phyloP scores from a whole-genome alignment of 1,139 yeast species.

The Geotrichum cucujoidarum region DNA sequence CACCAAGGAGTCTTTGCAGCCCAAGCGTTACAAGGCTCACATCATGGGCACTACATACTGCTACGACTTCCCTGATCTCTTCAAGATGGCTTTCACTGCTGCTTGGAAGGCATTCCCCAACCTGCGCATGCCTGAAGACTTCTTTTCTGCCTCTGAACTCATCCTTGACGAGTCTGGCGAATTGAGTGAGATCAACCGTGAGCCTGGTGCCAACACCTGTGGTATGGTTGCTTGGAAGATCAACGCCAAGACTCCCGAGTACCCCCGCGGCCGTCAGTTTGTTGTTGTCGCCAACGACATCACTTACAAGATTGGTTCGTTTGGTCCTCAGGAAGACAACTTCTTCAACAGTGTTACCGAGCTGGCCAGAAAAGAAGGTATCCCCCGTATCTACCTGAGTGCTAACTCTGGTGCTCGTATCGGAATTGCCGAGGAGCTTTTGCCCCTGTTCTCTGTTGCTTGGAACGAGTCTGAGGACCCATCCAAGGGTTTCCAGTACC shows the following conservation, averaged over 20 bases:
- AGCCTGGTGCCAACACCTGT: slow-evolving; percentile 89
- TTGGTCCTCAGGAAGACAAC: slow-evolving; percentile 92
- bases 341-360: slow-evolving; percentile 92
- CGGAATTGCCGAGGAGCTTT: slow-evolving; percentile 93
- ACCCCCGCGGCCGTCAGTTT: slow-evolving; percentile 93
- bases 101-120: slow-evolving; percentile 66
- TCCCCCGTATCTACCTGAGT: slow-evolving; percentile 91
- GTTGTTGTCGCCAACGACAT: slow-evolving; percentile 93
- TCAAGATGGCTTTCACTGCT: slow-evolving; percentile 84
- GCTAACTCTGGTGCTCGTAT: slow-evolving; percentile 99
- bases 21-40: slow-evolving; percentile 97
- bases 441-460: slow-evolving; percentile 84
- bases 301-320: slow-evolving; percentile 96
- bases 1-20: slow-evolving; percentile 95
- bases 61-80: slow-evolving; percentile 97
- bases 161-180: slow-evolving; percentile 68
- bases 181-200: slow-evolving; percentile 85
- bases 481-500: slow-evolving; percentile 82
- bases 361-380: slow-evolving; percentile 80
- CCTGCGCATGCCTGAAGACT: slow-evolving; percentile 65
- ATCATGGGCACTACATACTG: slow-evolving; percentile 97
- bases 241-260: slow-evolving; percentile 90
- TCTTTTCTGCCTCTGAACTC: slow-evolving; percentile 74
- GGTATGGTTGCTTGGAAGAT: slow-evolving; percentile 98
- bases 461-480: slow-evolving; percentile 81